Evolutionary conservation across 2,329 filamentous ascomycete species (phyloP).

Genomic region (Amauroascus verrucosus): DNA sequence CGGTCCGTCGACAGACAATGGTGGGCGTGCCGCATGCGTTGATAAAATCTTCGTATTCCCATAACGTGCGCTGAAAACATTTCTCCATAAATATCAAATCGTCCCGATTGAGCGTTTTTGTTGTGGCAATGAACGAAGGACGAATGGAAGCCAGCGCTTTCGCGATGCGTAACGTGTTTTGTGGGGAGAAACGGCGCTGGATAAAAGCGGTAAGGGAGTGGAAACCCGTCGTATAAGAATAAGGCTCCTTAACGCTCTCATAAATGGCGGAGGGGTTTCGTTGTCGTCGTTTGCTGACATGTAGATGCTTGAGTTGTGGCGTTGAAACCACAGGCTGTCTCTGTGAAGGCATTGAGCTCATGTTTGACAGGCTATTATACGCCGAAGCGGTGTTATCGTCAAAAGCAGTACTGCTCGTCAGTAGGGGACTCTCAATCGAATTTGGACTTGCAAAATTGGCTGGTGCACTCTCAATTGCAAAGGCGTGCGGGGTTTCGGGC

Average conservation of each 20-base stretch:
- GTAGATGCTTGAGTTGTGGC: conserved; percentile 35
- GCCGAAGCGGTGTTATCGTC: conserved; percentile 29
- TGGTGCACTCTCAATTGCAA: conserved; percentile 51
- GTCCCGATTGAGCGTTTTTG: conserved; percentile 73
- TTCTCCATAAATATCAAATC: conserved; percentile 98
- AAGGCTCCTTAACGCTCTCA: conserved; percentile 78
- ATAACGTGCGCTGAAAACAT: conserved; percentile 83
- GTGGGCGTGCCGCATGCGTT: conserved; percentile 80
- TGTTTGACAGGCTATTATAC: conserved; percentile 22
- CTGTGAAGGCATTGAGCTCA: conserved; percentile 21
- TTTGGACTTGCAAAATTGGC: conserved; percentile 48
- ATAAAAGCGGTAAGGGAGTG: conserved; percentile 77
- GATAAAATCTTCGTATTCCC: conserved; percentile 89
- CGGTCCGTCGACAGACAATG: conserved; percentile 80
- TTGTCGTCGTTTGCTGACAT: conserved; percentile 41
- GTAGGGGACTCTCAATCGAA: conserved; percentile 46
- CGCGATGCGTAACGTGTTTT: conserved; percentile 71
- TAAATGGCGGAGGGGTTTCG: conserved; percentile 78
- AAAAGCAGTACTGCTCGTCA: conserved; percentile 33
- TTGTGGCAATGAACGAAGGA: conserved; percentile 86
- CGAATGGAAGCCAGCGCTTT: conserved; percentile 81
- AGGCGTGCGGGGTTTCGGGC: conserved; percentile 45
- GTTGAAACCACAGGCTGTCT: conserved; percentile 33
- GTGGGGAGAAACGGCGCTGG: conserved; percentile 63
- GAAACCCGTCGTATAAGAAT: conserved; percentile 81